Conservation (phyloP, 2,329 filamentous ascomycete genomes). For the Claviceps spartinae region DNA sequence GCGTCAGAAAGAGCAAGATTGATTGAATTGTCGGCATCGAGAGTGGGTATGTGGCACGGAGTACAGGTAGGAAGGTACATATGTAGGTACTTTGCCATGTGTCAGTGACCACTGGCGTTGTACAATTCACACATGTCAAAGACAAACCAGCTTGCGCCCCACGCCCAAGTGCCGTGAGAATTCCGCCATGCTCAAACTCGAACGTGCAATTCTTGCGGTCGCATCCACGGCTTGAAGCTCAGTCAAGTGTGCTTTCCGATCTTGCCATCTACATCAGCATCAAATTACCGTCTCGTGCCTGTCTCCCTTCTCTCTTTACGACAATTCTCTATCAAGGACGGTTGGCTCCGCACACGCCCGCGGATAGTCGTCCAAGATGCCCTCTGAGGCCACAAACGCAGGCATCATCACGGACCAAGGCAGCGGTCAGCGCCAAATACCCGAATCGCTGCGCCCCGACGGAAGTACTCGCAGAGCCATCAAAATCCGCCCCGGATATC, state of each 20-base stretch:
- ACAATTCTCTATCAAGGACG: neutral
- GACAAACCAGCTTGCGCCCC: neutral
- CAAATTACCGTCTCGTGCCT: neutral
- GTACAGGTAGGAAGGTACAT: too few species aligned
- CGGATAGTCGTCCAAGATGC: conserved; percentile 22
- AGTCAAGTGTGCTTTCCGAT: neutral
- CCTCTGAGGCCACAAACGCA: conserved; percentile 41
- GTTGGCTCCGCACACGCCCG: neutral
- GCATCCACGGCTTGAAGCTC: neutral
- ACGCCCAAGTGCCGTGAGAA: neutral
- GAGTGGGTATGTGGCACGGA: neutral
- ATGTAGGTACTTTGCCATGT: too few species aligned
- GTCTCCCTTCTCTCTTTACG: too few species aligned
- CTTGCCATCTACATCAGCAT: neutral
- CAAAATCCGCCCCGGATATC: conserved; percentile 83
- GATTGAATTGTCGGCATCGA: neutral
- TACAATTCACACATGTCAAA: too few species aligned
- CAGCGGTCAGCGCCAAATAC: conserved; percentile 78
- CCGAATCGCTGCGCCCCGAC: conserved; percentile 72
- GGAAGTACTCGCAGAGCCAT: conserved; percentile 90
- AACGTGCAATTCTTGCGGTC: neutral
- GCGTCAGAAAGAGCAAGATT: neutral
- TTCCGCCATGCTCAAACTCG: neutral
- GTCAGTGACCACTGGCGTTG: too few species aligned
- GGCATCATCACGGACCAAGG: conserved; percentile 65